Evolutionary conservation across 225 moss, liverwort and hornwort species (phyloP).

Genomic region (Marchantia paleacea): DNA sequence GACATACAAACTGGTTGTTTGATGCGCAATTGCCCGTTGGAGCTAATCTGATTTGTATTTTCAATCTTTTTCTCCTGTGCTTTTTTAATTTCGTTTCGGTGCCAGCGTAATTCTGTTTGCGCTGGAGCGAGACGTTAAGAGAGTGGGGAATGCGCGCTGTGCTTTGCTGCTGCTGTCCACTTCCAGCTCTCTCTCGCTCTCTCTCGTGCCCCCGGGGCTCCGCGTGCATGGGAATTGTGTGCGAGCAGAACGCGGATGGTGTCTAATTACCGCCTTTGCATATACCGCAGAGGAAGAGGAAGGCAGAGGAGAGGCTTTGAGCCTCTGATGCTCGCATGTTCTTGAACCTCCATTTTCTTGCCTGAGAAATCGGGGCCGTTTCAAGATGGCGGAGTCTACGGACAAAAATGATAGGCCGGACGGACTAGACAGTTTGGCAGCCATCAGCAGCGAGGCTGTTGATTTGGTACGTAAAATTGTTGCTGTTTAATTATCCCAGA

Average conservation of each 20-base stretch:
- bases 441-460: conserved; percentile 27
- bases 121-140: background rate
- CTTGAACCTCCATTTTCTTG: conserved; percentile 22
- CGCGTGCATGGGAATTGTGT: background rate
- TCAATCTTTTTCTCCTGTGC: too few relatives aligned
- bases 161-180: conserved; percentile 1
- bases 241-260: background rate
- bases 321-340: background rate
- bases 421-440: conserved; percentile 14
- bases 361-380: conserved; percentile 1
- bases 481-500: background rate
- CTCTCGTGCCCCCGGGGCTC: background rate
- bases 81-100: too few relatives aligned
- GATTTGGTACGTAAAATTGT: conserved; percentile 24
- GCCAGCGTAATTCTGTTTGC: background rate
- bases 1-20: too few relatives aligned
- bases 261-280: background rate
- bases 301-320: background rate
- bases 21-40: too few relatives aligned
- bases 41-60: too few relatives aligned
- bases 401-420: background rate
- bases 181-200: background rate
- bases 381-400: conserved; percentile 19
- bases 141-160: background rate
- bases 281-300: background rate